These are phyloP conservation scores for Solanum sitiens DNA, from an alignment of 257 asterid genomes.

Conservation along the genomic window DNA sequence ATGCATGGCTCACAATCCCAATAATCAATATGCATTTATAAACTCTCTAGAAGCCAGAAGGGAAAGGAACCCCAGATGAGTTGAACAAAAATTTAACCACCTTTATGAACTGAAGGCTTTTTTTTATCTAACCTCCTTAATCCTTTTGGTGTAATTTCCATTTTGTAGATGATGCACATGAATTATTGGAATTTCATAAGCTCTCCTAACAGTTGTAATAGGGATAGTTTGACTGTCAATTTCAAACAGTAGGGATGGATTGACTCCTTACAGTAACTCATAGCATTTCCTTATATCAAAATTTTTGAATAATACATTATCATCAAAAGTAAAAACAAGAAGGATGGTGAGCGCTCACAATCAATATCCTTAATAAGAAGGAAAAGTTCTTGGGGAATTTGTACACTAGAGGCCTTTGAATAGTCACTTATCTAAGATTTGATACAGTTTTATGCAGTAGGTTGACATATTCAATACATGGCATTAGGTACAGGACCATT, in stretches of 20 bases:
- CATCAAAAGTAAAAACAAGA: not conserved
- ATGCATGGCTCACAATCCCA: not conserved
- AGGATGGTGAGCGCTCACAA: not conserved
- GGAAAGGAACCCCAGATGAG: not conserved
- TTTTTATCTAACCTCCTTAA: not conserved
- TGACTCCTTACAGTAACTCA: not conserved
- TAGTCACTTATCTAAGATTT: not conserved
- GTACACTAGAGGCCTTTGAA: not conserved
- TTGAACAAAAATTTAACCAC: not conserved
- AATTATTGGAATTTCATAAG: not conserved
- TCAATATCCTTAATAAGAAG: not conserved
- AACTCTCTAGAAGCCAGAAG: not conserved
- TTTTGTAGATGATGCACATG: not conserved
- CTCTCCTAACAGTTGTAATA: not conserved
- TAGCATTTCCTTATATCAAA: not conserved
- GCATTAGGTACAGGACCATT: not conserved
- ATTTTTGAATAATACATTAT: not conserved
- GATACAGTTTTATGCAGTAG: not conserved
- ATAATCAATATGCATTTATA: not conserved
- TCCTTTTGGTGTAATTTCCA: not conserved
- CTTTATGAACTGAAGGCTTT: not conserved
- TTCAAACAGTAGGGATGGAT: too few species aligned
- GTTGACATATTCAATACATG: not conserved
- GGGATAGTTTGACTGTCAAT: not conserved
- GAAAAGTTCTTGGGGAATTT: not conserved